Conservation (phyloP, 148 eudicot species). For the Tetragonia tetragonoides region DNA sequence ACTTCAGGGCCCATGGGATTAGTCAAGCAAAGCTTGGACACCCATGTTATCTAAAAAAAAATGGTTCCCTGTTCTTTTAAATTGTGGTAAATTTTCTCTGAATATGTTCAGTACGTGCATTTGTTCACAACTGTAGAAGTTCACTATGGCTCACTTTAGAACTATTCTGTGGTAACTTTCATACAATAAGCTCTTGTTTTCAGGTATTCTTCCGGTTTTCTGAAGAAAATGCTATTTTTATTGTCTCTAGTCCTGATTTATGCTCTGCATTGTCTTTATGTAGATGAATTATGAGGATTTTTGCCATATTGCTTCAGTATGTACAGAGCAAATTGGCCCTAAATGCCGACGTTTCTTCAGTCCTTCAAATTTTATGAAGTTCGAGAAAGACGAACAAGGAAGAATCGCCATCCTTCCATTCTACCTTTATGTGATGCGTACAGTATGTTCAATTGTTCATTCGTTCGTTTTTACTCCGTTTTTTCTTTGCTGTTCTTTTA, state of each 20-base stretch:
- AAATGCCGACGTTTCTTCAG: conserved; percentile 97
- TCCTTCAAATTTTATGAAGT: conserved; percentile 99
- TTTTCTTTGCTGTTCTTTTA: background rate
- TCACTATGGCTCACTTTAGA: no score
- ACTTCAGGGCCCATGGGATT: no score
- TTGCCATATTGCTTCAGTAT: conserved; percentile 99
- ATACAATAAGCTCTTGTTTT: no score
- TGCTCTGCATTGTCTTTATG: conserved; percentile 17
- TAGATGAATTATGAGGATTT: conserved; percentile 99
- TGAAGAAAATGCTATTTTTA: no score
- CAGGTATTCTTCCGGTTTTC: no score
- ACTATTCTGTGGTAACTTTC: no score
- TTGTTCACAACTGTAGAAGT: no score
- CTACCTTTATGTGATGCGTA: conserved; percentile 98
- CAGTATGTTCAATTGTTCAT: conserved; percentile 38
- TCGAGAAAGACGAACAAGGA: conserved; percentile 97
- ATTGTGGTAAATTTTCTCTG: no score
- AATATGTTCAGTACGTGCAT: no score
- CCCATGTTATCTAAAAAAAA: no score
- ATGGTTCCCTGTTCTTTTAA: no score
- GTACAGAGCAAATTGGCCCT: conserved; percentile 97
- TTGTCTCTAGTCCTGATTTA: conserved; percentile 5
- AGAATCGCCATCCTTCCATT: conserved; percentile 96
- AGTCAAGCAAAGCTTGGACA: no score
- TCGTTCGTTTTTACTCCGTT: background rate